These are phyloP conservation scores for Kwoniella shivajii DNA, from an alignment of 1,284 basidiomycete genomes.

Conservation along the genomic window DNA sequence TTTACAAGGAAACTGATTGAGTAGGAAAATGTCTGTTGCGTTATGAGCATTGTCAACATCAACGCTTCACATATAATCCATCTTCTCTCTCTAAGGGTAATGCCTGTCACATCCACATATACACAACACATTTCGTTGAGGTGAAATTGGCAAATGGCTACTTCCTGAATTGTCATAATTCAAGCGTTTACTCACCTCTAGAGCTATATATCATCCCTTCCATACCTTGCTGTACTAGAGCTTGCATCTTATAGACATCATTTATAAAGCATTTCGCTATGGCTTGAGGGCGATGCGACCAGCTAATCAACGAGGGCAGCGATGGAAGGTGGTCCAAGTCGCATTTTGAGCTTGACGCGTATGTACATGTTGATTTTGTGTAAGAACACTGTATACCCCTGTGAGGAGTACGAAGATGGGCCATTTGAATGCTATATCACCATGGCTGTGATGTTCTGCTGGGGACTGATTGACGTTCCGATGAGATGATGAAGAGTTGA, in stretches of 20 bases:
- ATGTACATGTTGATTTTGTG: background rate
- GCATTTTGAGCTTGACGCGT: background rate
- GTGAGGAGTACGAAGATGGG: background rate
- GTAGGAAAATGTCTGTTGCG: constrained; percentile 41
- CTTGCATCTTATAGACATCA: constrained; percentile 36
- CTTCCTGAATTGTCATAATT: too few species aligned
- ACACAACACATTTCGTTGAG: too few species aligned
- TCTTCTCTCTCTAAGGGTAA: too few species aligned
- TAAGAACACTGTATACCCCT: background rate
- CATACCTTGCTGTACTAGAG: constrained; percentile 13
- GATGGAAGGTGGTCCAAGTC: constrained; percentile 21
- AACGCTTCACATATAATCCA: too few species aligned
- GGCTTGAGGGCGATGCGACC: constrained; percentile 44
- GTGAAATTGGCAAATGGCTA: too few species aligned
- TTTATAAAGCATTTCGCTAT: constrained; percentile 39
- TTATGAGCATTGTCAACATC: background rate
- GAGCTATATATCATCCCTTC: constrained; percentile 7
- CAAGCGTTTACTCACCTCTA: constrained; percentile 29
- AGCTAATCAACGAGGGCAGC: constrained; percentile 29
- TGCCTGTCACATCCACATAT: too few species aligned
- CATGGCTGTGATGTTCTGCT: background rate
- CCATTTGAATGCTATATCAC: constrained; percentile 2
- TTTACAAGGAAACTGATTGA: constrained; percentile 40
- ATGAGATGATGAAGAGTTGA: background rate
- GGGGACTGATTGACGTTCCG: background rate